Evolutionary conservation across 1,284 basidiomycete genomes (phyloP), one percentile per base, ranked within the genome.

Genomic region (Thecaphora frezii): DNA sequence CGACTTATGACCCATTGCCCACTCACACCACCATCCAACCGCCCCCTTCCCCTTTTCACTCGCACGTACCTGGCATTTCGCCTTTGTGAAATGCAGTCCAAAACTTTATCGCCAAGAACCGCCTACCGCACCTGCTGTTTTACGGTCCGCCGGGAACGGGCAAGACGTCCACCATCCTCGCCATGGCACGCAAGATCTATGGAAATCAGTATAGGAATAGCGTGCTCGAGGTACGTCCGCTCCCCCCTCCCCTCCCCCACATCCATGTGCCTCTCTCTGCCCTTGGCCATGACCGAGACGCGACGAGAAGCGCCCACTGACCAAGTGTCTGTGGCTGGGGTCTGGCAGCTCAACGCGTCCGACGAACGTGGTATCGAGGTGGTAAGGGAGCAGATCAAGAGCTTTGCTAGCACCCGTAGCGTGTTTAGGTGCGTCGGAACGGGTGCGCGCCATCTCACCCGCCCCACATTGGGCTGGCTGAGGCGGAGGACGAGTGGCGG

Each of bases 361-460:
- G 94, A 98, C 77, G 96, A 98, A 75, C 86, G 94, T 75, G 94
- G 94, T 48, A 98, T 98, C 68, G 96, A 98, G 60, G 93, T 97
- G 44, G 96, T 98, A 5, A 86, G 96, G 45, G 96, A 97, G 76
- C 93, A 97, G 83, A 94, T 98, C 81, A 98, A 98, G 80, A 91
- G 91, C 78, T 98, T 98, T 48, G 93, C 94, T 1, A 91, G 93
- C 81, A 97, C 94, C 16, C 87, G 92, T 54, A 97, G 93, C 24
- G 82, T 97, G 38, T 85, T 84, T 73, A 82, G 79, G 80, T 83
- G 58, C 22, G 80, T 74, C 51, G n/a, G n/a, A n/a, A n/a, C n/a
- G n/a, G n/a, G n/a, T n/a, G n/a, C n/a, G n/a, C n/a, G n/a, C n/a
- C n/a, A n/a, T n/a, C n/a, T n/a, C n/a, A n/a, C n/a, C n/a, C n/a